phyloP scores from a whole-genome alignment of 805 yeast species.

The Alloascoidea africana region DNA sequence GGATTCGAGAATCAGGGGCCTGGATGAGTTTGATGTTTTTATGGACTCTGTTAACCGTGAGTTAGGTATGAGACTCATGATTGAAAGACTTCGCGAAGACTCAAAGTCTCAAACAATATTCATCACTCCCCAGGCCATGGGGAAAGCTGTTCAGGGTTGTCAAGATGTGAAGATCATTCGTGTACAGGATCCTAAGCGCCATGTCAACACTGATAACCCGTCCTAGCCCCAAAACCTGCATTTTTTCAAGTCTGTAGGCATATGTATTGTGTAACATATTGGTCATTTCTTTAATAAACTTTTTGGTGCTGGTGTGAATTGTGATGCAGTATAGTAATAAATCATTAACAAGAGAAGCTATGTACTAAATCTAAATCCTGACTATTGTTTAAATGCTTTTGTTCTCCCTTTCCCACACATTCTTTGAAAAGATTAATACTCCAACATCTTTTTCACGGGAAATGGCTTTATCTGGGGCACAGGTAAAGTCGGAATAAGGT shows the following conservation, averaged over 20 bases:
- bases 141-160: conserved; percentile 41
- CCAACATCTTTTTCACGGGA: conserved; percentile 40
- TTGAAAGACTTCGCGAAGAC: conserved; percentile 47
- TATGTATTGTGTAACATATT: too few relatives aligned
- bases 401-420: too few relatives aligned
- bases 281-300: too few relatives aligned
- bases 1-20: conserved; percentile 75
- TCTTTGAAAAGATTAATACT: conserved; percentile 32
- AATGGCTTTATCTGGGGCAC: conserved; percentile 51
- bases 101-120: conserved; percentile 75
- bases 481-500: conserved; percentile 62
- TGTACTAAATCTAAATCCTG: too few relatives aligned
- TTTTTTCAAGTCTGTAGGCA: too few relatives aligned
- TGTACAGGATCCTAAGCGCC: conserved; percentile 18
- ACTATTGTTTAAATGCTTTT: too few relatives aligned
- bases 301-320: too few relatives aligned
- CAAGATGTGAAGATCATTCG: conserved; percentile 23
- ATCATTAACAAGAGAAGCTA: too few relatives aligned
- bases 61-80: conserved; percentile 59
- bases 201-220: conserved; percentile 4
- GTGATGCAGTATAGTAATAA: too few relatives aligned
- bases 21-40: conserved; percentile 92
- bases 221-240: too few relatives aligned
- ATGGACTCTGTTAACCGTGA: conserved; percentile 91
- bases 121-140: conserved; percentile 88